Evolutionary conservation across 805 yeast species (phyloP).

Genomic region (Saccharomycodes ludwigii): DNA sequence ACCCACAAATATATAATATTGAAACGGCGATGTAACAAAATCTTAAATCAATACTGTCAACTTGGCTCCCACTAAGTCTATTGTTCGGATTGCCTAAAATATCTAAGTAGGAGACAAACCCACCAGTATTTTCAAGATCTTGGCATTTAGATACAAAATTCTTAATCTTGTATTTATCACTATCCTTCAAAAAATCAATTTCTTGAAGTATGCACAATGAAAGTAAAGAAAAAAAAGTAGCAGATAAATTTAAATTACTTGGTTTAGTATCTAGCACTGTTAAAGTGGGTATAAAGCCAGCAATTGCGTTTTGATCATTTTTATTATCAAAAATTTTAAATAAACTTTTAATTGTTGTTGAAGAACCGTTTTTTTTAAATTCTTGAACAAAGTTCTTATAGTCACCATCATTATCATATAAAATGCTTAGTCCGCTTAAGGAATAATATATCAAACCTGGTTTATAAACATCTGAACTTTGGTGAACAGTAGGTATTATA

Average conservation of each 20-base stretch:
- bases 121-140: constrained; percentile 33
- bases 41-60: constrained; percentile 60
- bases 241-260: constrained; percentile 45
- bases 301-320: too few relatives aligned
- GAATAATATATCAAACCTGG: background rate
- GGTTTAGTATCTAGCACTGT: constrained; percentile 8
- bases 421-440: constrained; percentile 3
- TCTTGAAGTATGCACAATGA: constrained; percentile 40
- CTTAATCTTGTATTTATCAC: constrained; percentile 35
- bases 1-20: constrained; percentile 38
- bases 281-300: constrained; percentile 19
- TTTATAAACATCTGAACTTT: background rate
- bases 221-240: constrained; percentile 62
- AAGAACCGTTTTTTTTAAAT: too few relatives aligned
- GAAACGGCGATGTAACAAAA: constrained; percentile 63
- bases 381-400: constrained; percentile 34
- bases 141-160: constrained; percentile 52
- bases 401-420: constrained; percentile 2
- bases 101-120: constrained; percentile 38
- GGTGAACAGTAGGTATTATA: background rate
- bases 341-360: too few relatives aligned
- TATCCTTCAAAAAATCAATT: constrained; percentile 26
- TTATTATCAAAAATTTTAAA: too few relatives aligned
- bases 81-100: constrained; percentile 22
- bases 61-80: too few relatives aligned